A percentile compares a stretch with the other conserved stretches of the same genome.
Conservation (phyloP, 2,329 filamentous ascomycete genomes). For the Sphaerulina musiva region DNA sequence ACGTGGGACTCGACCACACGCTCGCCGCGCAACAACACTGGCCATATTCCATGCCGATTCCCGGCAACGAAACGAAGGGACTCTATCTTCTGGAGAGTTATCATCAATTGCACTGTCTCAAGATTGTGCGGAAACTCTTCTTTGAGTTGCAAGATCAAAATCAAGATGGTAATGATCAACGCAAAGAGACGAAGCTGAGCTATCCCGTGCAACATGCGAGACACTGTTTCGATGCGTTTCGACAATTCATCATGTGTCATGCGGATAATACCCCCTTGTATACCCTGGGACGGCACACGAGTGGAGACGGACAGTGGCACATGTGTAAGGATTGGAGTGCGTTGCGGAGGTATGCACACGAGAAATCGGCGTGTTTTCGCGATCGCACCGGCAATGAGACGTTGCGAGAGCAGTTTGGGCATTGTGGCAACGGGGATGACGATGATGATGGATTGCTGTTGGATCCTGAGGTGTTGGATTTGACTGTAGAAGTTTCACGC, state of each 20-base stretch:
- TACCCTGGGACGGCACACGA: conserved; percentile 11
- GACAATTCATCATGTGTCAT: conserved; percentile 18
- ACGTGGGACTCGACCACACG: conserved; percentile 11
- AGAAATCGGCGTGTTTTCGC: conserved; percentile 15
- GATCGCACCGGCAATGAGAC: conserved; percentile 5
- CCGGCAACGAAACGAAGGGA: conserved; percentile 2
- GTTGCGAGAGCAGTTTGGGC: conserved; percentile 8
- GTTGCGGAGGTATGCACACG: conserved; percentile 16
- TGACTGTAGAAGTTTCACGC: not conserved
- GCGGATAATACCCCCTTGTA: conserved; percentile 15
- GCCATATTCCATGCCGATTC: conserved; percentile 12
- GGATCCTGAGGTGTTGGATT: conserved; percentile 1
- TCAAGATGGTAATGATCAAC: too few species aligned
- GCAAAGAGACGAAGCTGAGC: not conserved
- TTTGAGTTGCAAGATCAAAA: conserved; percentile 1
- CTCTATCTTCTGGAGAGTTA: conserved; percentile 18
- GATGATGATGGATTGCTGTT: conserved; percentile 9
- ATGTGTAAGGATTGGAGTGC: conserved; percentile 18
- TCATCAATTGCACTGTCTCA: conserved; percentile 18
- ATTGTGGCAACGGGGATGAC: conserved; percentile 11
- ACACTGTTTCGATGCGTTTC: conserved; percentile 19
- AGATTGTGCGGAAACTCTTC: conserved; percentile 11
- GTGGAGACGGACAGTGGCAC: conserved; percentile 14
- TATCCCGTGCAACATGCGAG: conserved; percentile 13
- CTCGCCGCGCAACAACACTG: conserved; percentile 7